Percentiles rank a stretch among this genome's conserved stretches.
Conservation (phyloP, 2,329 filamentous ascomycete species). For the Aquanectria penicillioides region DNA sequence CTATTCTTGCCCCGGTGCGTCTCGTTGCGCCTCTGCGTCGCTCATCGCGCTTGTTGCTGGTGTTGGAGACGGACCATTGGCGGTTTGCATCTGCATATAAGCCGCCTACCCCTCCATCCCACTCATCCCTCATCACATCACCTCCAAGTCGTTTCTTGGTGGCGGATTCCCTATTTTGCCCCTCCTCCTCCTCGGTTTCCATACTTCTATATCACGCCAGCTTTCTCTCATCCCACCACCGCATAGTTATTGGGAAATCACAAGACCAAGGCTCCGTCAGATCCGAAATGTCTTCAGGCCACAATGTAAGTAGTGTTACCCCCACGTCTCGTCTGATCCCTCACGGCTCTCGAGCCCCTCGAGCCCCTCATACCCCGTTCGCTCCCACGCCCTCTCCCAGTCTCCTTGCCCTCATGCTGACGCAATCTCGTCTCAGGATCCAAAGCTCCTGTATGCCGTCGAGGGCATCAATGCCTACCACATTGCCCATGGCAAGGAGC, state of each 20-base stretch:
- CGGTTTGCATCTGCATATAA: conserved; percentile 17
- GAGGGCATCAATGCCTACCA: conserved; percentile 92
- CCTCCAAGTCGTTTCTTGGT: neutral
- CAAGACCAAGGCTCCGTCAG: neutral
- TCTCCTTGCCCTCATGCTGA: conserved; percentile 20
- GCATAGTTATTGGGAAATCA: neutral
- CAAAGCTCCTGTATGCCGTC: conserved; percentile 76
- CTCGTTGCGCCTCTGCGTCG: conserved; percentile 20
- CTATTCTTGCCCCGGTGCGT: neutral
- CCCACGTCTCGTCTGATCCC: no score
- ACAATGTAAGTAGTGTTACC: conserved; percentile 41
- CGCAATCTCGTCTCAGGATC: conserved; percentile 54
- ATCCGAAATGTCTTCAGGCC: conserved; percentile 43
- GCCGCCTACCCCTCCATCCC: conserved; percentile 16
- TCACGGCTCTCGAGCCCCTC: neutral
- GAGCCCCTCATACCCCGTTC: conserved; percentile 3
- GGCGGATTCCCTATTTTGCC: conserved; percentile 6
- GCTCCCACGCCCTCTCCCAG: conserved; percentile 21
- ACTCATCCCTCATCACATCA: neutral
- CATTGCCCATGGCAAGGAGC: conserved; percentile 86
- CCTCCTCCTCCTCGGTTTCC: neutral
- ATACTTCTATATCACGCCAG: neutral
- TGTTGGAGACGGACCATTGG: neutral
- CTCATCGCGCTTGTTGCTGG: conserved; percentile 37
- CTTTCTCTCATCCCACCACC: neutral